Conservation (phyloP, 192 early-diverging fungal genomes). For the Neocallimastix lanati region DNA sequence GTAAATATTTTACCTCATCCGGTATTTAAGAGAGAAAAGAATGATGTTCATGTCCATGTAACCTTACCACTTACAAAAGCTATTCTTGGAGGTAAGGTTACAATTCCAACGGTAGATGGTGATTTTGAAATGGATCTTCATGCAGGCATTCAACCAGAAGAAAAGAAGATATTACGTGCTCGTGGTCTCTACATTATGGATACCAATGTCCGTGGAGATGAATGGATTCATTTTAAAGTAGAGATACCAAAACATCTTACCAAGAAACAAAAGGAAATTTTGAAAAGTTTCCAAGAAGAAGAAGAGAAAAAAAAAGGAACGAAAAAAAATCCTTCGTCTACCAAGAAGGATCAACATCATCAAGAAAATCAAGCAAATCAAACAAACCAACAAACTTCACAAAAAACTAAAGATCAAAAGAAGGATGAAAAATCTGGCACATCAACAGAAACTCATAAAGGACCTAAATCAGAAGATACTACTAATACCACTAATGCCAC, state of each 20-base stretch:
- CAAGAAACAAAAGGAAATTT: neutral
- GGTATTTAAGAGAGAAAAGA: constrained; percentile 67
- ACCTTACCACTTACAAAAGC: constrained; percentile 70
- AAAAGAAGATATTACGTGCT: constrained; percentile 52
- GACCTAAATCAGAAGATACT: too few relatives aligned
- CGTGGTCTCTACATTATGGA: constrained; percentile 55
- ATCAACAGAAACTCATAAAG: too few relatives aligned
- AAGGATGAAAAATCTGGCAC: too few relatives aligned
- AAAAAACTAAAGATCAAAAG: too few relatives aligned
- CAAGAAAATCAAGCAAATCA: too few relatives aligned
- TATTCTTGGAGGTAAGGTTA: constrained; percentile 66
- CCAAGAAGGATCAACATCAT: neutral
- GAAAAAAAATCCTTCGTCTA: neutral
- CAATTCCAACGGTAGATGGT: constrained; percentile 85
- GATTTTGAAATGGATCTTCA: constrained; percentile 81
- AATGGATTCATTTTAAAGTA: constrained; percentile 74
- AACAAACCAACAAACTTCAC: too few relatives aligned
- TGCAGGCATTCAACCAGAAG: constrained; percentile 76
- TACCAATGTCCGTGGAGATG: constrained; percentile 53
- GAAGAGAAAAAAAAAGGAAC: neutral
- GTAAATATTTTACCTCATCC: constrained; percentile 27
- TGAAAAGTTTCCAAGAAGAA: neutral
- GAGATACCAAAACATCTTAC: constrained; percentile 43
- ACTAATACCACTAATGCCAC: too few relatives aligned
- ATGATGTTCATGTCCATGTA: constrained; percentile 55